These are phyloP conservation scores for Plasmopara halstedii DNA, from an alignment of 352 stramenopile species.

Conservation along the genomic window DNA sequence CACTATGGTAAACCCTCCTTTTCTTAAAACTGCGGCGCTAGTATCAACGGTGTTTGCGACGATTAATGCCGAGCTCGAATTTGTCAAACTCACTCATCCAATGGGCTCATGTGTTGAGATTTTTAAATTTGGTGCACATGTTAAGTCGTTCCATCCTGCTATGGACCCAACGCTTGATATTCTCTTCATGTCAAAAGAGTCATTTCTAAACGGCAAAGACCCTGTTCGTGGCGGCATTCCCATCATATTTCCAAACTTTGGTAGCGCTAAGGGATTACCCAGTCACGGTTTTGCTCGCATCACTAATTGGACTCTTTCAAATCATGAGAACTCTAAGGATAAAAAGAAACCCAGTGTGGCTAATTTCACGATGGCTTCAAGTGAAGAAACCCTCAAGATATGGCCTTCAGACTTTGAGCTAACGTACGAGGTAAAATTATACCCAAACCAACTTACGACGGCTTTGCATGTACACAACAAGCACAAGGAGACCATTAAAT, in stretches of 20 bases:
- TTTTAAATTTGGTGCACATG: constrained; percentile 71
- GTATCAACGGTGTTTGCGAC: constrained; percentile 13
- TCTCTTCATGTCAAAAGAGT: constrained; percentile 80
- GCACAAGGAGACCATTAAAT: constrained; percentile 64
- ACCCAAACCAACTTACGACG: constrained; percentile 48
- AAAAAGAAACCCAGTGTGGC: constrained; percentile 11
- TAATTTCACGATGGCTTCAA: constrained; percentile 25
- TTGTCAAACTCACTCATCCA: constrained; percentile 41
- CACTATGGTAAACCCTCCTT: too few relatives aligned
- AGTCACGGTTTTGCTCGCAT: constrained; percentile 85
- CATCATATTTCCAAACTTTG: constrained; percentile 90
- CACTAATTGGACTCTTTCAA: constrained; percentile 31
- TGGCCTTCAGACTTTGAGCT: constrained; percentile 56
- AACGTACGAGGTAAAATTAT: constrained; percentile 60
- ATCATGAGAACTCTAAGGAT: constrained; percentile 6
- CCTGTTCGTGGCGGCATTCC: constrained; percentile 88
- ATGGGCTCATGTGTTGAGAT: constrained; percentile 57
- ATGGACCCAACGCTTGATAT: constrained; percentile 37
- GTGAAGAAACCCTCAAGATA: constrained; percentile 20
- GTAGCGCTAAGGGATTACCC: constrained; percentile 37
- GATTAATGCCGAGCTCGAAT: constrained; percentile 32
- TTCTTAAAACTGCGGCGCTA: constrained; percentile 16
- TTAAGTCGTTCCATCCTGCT: constrained; percentile 52
- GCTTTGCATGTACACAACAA: constrained; percentile 84
- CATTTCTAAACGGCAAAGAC: constrained; percentile 76